Evolutionary conservation across 1,284 basidiomycete genomes (phyloP), one percentile per base, ranked within the genome.

Genomic region (Laetiporus sulphureus): DNA sequence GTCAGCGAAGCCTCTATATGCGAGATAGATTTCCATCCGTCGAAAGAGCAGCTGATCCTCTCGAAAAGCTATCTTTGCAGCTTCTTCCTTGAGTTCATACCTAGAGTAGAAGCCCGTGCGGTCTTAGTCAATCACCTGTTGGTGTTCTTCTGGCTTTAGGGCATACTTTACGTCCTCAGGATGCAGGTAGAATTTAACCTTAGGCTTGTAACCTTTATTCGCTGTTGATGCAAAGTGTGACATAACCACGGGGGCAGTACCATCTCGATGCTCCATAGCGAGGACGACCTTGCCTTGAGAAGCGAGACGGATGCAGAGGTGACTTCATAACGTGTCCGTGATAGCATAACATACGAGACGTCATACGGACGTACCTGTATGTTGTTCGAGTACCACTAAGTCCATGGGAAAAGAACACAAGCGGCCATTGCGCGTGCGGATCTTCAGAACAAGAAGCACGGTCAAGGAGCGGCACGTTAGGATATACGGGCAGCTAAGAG

Each of bases 331-430:
- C n/a, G n/a, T n/a, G n/a, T n/a, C n/a, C n/a, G n/a, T n/a, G n/a
- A n/a, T n/a, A 35, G 33, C 19, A 10, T 35, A 11, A 32, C 18
- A 10, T 30, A 15, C 12, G n/a, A 3, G 15, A 77, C 78, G 76
- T 83, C 58, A n/a, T n/a, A n/a, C n/a, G n/a, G n/a, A n/a, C n/a
- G n/a, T 90, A 77, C 79, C 77, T 83, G 57, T 90, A 91, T 1
- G 77, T 75, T 1, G 77, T 84, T 18, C 78, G 66, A 31, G 74
- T 78, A 1, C 87, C 88, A n/a, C 77, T 81, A 10, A 91, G 69
- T 15, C 89, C 88, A 64, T 91, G 88, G 13, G 83, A 87, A 62
- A 90, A 90, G 34, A 90, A 72, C 22, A 88, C 73, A 12, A 91
- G 68, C 0, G 85, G 83, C 77, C 83, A 86, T 32, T 69, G 38